Conservation (phyloP, 768 basidiomycete species). For the Pisolithus sp. region DNA sequence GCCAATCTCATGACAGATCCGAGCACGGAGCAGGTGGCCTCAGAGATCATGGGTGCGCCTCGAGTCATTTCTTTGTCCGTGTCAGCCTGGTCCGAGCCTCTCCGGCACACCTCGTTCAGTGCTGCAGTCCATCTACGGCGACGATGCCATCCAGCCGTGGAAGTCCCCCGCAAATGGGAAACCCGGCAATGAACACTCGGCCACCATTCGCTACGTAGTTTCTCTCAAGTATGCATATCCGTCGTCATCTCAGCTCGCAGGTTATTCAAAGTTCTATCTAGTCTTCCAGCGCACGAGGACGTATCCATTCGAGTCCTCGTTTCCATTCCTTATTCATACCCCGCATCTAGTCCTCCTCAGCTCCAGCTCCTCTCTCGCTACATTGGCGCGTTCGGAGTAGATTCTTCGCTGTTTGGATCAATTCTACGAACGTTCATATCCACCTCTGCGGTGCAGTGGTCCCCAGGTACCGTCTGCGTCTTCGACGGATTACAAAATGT, state of each 20-base stretch:
- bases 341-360: slow-evolving; percentile 63
- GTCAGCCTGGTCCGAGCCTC: slow-evolving; percentile 4
- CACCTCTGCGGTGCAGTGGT: slow-evolving; percentile 69
- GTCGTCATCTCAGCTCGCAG: background rate
- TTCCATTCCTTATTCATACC: slow-evolving; percentile 57
- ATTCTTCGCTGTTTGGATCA: slow-evolving; percentile 66
- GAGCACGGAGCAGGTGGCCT: slow-evolving; percentile 38
- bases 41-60: slow-evolving; percentile 40
- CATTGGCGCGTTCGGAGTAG: slow-evolving; percentile 71
- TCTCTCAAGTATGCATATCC: slow-evolving; percentile 48
- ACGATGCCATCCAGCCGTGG: slow-evolving; percentile 59
- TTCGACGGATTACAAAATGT: slow-evolving; percentile 83
- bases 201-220: slow-evolving; percentile 58
- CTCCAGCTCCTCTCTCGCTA: slow-evolving; percentile 82
- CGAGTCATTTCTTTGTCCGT: background rate
- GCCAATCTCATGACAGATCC: slow-evolving; percentile 27
- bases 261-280: slow-evolving; percentile 15
- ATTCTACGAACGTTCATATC: slow-evolving; percentile 81
- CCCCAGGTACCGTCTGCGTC: slow-evolving; percentile 66
- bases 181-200: slow-evolving; percentile 18
- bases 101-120: slow-evolving; percentile 35
- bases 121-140: slow-evolving; percentile 79
- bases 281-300: slow-evolving; percentile 49
- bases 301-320: slow-evolving; percentile 50
- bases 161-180: slow-evolving; percentile 24